Conservation (phyloP, 768 basidiomycete species). For the Kwoniella bestiolae region DNA sequence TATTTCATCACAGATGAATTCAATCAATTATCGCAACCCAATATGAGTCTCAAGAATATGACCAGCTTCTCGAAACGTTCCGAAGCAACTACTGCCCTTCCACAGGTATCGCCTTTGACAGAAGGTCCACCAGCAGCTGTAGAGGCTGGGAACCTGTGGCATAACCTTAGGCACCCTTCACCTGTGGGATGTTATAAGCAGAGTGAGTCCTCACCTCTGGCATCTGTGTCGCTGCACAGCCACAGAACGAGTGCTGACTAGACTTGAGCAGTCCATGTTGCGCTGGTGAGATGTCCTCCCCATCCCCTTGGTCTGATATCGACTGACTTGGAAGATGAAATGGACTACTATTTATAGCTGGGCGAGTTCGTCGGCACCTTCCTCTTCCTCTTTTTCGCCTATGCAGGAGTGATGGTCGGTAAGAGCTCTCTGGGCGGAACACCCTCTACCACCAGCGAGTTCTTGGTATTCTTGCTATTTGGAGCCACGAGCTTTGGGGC, state of each 20-base stretch:
- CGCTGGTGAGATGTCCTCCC: neutral
- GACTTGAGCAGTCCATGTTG: neutral
- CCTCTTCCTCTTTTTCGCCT: slow-evolving; percentile 3
- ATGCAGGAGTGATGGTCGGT: slow-evolving; percentile 2
- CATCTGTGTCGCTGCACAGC: neutral
- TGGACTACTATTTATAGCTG: too few relatives aligned
- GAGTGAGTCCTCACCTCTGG: neutral
- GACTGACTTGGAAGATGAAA: too few relatives aligned
- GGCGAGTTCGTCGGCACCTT: slow-evolving; percentile 5
- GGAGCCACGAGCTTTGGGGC: slow-evolving; percentile 17
- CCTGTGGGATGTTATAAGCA: neutral
- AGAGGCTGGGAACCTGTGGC: neutral
- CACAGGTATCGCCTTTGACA: neutral
- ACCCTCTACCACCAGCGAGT: neutral
- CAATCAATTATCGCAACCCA: too few relatives aligned
- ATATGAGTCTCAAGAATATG: too few relatives aligned
- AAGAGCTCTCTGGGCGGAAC: slow-evolving; percentile 3
- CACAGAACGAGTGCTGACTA: neutral
- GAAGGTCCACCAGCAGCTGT: neutral
- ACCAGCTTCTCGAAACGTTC: neutral
- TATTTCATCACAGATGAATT: too few relatives aligned
- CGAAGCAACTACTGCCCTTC: neutral
- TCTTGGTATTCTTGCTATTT: slow-evolving; percentile 1
- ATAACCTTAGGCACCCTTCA: neutral
- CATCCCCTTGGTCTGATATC: neutral